Evolutionary conservation across 768 basidiomycete genomes (phyloP).

Genomic region (Coprinopsis sp.): DNA sequence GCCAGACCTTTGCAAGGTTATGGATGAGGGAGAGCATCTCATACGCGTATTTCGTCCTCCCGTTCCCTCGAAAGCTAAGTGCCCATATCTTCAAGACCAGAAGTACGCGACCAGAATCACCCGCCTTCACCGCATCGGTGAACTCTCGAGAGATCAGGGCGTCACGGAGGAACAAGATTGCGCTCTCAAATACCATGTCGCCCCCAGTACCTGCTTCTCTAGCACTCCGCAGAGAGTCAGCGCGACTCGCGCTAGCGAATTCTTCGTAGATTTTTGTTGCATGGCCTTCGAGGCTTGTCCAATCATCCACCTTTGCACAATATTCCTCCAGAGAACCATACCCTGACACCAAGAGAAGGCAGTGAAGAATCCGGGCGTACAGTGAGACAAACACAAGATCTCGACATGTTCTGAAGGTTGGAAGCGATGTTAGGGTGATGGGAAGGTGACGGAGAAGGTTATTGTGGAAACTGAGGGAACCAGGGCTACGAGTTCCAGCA

Average conservation of each 20-base stretch:
- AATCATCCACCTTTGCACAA: constrained; percentile 6
- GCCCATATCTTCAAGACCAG: constrained; percentile 25
- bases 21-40: constrained; percentile 28
- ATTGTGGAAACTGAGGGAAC: constrained; percentile 31
- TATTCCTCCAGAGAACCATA: constrained; percentile 16
- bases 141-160: constrained; percentile 22
- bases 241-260: constrained; percentile 15
- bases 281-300: constrained; percentile 17
- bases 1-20: constrained; percentile 23
- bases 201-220: constrained; percentile 10
- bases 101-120: constrained; percentile 27
- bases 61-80: constrained; percentile 26
- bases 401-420: constrained; percentile 29
- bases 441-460: constrained; percentile 28
- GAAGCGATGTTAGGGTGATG: constrained; percentile 29
- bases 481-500: constrained; percentile 26
- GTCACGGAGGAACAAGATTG: constrained; percentile 24
- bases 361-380: constrained; percentile 29
- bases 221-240: constrained; percentile 18
- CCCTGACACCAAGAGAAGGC: constrained; percentile 24
- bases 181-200: constrained; percentile 27
- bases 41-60: constrained; percentile 29
- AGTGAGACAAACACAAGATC: constrained; percentile 32
- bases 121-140: constrained; percentile 26
- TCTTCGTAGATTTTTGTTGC: constrained; percentile 16